Evolutionary conservation across 441 rosid species (phyloP).

Genomic region (Adansonia gregorii): DNA sequence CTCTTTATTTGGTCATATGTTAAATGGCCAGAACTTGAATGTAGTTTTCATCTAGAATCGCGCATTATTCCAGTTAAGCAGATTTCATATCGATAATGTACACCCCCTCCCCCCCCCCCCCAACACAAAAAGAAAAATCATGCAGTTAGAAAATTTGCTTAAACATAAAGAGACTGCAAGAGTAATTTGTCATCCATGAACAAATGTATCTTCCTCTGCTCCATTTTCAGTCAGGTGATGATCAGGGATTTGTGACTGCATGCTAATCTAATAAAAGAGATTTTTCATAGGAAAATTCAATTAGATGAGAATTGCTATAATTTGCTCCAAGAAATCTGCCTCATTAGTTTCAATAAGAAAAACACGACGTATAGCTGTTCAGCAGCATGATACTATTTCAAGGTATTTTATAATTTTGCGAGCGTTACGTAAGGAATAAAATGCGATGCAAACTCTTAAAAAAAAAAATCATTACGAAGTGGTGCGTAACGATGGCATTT

Average conservation of each 20-base stretch:
- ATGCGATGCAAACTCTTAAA: too few species aligned
- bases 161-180: neutral
- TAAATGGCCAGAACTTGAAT: neutral
- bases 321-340: neutral
- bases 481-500: too few species aligned
- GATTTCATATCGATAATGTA: too few species aligned
- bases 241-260: neutral
- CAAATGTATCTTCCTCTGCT: neutral
- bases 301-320: neutral
- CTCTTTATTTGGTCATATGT: neutral
- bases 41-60: neutral
- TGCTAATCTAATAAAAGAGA: neutral
- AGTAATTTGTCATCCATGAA: neutral
- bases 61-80: neutral
- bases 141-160: neutral
- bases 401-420: too few species aligned
- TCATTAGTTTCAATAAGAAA: neutral
- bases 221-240: neutral
- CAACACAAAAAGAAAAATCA: too few species aligned
- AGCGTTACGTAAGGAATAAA: too few species aligned
- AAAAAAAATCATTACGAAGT: too few species aligned
- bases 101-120: too few species aligned
- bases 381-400: neutral
- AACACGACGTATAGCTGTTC: neutral
- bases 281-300: neutral